Evolutionary conservation across 495 filamentous ascomycete genomes (phyloP).

Genomic region (Staphylotrichum tortipilum): DNA sequence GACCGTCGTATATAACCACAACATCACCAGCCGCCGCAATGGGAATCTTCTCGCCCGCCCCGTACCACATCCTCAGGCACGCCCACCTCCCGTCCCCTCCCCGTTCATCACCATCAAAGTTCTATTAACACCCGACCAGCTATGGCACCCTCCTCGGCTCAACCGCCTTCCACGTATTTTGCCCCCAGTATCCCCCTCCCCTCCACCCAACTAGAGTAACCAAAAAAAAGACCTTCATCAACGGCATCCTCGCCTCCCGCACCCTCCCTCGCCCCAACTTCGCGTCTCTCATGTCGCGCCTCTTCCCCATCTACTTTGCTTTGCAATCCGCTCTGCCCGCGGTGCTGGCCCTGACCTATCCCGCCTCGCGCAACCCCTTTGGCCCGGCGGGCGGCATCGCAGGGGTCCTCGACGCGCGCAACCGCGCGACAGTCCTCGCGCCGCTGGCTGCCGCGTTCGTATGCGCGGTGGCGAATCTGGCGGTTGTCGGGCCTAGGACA

Average conservation of each 20-base stretch:
- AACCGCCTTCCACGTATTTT: conserved; percentile 63
- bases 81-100: not conserved
- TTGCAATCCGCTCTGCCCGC: conserved; percentile 68
- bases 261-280: conserved; percentile 74
- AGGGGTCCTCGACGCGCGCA: conserved; percentile 48
- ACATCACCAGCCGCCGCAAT: conserved; percentile 1
- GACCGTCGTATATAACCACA: not conserved
- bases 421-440: conserved; percentile 50
- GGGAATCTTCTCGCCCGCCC: conserved; percentile 49
- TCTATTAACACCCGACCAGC: conserved; percentile 31
- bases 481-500: conserved; percentile 62
- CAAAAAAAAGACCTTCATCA: conserved; percentile 63
- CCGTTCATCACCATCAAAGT: not conserved
- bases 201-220: not conserved
- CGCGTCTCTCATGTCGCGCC: conserved; percentile 62
- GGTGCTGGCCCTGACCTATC: conserved; percentile 72
- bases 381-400: conserved; percentile 33
- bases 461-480: conserved; percentile 56
- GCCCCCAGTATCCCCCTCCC: not conserved
- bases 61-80: conserved; percentile 72
- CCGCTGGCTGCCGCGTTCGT: conserved; percentile 59
- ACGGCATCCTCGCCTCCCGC: conserved; percentile 63
- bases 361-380: conserved; percentile 36
- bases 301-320: conserved; percentile 81
- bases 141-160: conserved; percentile 74